These are phyloP conservation scores for Capronia epimyces DNA, from an alignment of 2,329 filamentous ascomycete genomes.

Conservation along the genomic window DNA sequence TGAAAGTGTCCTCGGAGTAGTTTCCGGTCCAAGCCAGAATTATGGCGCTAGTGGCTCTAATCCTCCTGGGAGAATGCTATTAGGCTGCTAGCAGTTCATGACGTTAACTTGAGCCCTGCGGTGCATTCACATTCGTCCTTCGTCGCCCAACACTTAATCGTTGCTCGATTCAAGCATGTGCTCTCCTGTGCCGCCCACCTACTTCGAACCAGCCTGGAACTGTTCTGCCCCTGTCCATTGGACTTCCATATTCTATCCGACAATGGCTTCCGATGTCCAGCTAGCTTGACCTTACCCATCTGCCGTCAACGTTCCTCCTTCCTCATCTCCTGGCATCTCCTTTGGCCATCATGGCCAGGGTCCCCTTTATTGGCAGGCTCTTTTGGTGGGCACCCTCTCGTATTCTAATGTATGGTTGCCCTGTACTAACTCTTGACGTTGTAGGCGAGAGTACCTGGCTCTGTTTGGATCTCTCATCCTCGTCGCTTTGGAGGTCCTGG, in stretches of 20 bases:
- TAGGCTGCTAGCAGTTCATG: neutral
- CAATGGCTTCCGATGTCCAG: slow-evolving; percentile 21
- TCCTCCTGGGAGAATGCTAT: too few relatives aligned
- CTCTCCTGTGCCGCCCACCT: neutral
- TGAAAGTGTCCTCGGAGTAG: slow-evolving; percentile 1
- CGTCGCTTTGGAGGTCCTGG: slow-evolving; percentile 72
- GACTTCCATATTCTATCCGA: neutral
- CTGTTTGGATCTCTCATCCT: slow-evolving; percentile 78
- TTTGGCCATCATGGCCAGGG: slow-evolving; percentile 45
- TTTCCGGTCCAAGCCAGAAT: slow-evolving; percentile 1
- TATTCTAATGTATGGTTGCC: neutral
- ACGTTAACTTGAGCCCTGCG: neutral
- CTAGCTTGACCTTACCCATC: slow-evolving; percentile 1
- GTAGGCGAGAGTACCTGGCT: slow-evolving; percentile 77
- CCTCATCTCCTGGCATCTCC: slow-evolving; percentile 1
- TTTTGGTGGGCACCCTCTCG: slow-evolving; percentile 40
- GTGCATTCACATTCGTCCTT: neutral
- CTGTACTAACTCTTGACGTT: slow-evolving; percentile 9
- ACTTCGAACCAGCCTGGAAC: neutral
- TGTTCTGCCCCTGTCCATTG: neutral
- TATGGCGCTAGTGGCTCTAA: too few relatives aligned
- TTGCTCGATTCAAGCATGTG: neutral
- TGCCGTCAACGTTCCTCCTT: neutral
- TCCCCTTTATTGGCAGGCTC: slow-evolving; percentile 60
- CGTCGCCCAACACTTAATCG: neutral